Percentiles rank a stretch among this genome's conserved stretches.
These are phyloP conservation scores for Lasiodiplodia theobromae DNA, from an alignment of 2,329 filamentous ascomycete genomes.

Conservation along the genomic window DNA sequence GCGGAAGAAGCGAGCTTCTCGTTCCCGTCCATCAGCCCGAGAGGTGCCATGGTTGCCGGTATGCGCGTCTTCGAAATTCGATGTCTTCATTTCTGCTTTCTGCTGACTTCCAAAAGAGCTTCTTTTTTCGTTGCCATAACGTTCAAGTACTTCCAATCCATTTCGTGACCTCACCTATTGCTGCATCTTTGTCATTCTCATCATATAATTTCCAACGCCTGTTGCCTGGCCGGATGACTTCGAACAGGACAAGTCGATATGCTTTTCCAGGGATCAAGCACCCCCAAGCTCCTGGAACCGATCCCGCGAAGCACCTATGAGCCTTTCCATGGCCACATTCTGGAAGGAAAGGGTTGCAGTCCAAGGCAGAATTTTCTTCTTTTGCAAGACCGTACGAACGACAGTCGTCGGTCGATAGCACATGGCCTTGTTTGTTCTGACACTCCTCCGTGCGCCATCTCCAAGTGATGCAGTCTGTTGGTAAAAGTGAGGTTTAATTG, in stretches of 20 bases:
- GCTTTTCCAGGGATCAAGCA: neutral
- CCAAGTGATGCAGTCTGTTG: conserved; percentile 11
- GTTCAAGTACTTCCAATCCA: conserved; percentile 21
- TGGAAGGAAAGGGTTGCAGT: neutral
- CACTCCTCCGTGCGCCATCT: neutral
- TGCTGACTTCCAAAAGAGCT: conserved; percentile 23
- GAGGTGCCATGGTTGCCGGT: neutral
- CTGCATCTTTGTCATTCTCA: conserved; percentile 18
- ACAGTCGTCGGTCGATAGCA: neutral
- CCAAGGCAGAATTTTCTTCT: conserved; percentile 1
- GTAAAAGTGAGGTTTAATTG: neutral
- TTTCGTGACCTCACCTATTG: conserved; percentile 20
- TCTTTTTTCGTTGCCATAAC: conserved; percentile 25
- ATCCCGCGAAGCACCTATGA: conserved; percentile 7
- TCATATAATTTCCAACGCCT: conserved; percentile 17
- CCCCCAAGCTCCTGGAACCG: neutral
- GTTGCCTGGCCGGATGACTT: neutral
- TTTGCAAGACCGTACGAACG: neutral
- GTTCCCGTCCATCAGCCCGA: neutral
- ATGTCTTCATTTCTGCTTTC: conserved; percentile 27
- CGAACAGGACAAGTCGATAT: conserved; percentile 3
- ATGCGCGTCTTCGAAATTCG: conserved; percentile 13
- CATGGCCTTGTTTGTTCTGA: neutral
- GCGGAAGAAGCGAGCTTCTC: neutral
- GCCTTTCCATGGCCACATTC: conserved; percentile 1